Conservation (phyloP, 2,329 filamentous ascomycete species). For the Trichoderma atroviride region DNA sequence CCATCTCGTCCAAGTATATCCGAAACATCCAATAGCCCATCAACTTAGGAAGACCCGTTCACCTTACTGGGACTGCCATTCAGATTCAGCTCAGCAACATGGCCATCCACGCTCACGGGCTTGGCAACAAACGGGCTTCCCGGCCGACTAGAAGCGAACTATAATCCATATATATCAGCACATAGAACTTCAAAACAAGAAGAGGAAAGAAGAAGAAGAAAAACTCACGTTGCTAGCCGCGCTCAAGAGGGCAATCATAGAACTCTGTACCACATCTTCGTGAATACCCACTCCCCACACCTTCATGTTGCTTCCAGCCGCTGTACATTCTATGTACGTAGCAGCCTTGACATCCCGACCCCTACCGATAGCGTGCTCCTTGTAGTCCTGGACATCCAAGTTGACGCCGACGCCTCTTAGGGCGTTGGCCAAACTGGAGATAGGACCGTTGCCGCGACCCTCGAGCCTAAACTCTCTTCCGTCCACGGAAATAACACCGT, state of each 20-base stretch:
- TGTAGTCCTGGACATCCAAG: conserved; percentile 91
- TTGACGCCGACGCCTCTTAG: conserved; percentile 78
- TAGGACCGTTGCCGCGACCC: conserved; percentile 85
- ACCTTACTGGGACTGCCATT: conserved; percentile 23
- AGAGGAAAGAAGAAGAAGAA: not conserved
- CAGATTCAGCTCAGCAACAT: conserved; percentile 25
- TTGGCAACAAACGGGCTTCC: conserved; percentile 64
- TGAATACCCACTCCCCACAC: conserved; percentile 76
- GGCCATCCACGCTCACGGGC: conserved; percentile 46
- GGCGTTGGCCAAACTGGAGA: conserved; percentile 84
- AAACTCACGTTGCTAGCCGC: conserved; percentile 80
- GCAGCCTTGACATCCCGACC: conserved; percentile 88
- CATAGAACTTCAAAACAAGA: not conserved
- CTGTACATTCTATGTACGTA: conserved; percentile 88
- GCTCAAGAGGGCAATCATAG: conserved; percentile 80
- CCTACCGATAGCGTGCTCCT: conserved; percentile 87
- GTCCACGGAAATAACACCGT: conserved; percentile 82
- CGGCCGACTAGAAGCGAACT: conserved; percentile 75
- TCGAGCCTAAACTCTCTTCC: conserved; percentile 75
- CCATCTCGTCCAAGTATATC: not conserved
- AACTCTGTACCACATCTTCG: conserved; percentile 73
- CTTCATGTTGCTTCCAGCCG: conserved; percentile 65
- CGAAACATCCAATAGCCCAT: not conserved
- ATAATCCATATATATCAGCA: conserved; percentile 26
- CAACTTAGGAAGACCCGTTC: conserved; percentile 8